phyloP scores from a whole-genome alignment of 495 filamentous ascomycete species.

The Xylaria sp. region DNA sequence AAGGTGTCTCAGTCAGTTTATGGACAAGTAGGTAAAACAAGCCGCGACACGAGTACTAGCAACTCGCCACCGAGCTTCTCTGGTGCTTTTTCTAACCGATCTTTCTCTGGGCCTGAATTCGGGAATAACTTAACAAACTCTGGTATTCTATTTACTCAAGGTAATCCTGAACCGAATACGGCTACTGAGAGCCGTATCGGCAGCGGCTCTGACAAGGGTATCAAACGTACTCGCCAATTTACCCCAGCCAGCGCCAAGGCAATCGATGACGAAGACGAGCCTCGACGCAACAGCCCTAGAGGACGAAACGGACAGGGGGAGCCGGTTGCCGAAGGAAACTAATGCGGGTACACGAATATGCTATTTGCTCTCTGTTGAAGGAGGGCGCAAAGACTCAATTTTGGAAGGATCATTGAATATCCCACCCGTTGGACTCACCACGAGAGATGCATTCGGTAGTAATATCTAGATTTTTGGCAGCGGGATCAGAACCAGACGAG shows the following conservation, averaged over 20 bases:
- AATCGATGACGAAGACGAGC: conserved; percentile 50
- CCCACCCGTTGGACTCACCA: conserved; percentile 24
- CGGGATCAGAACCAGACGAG: conserved; percentile 4
- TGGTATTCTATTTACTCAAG: conserved; percentile 30
- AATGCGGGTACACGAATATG: conserved; percentile 15
- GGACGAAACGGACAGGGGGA: conserved; percentile 31
- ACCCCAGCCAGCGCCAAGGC: conserved; percentile 52
- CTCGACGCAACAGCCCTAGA: conserved; percentile 43
- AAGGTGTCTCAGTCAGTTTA: conserved; percentile 48
- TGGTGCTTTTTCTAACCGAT: conserved; percentile 36
- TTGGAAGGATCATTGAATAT: conserved; percentile 34
- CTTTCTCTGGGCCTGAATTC: conserved; percentile 36
- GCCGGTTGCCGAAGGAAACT: conserved; percentile 30
- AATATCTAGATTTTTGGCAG: conserved; percentile 27
- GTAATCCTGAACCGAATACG: conserved; percentile 26
- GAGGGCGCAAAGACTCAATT: conserved; percentile 21
- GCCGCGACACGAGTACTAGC: conserved; percentile 27
- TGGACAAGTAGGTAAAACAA: conserved; percentile 34
- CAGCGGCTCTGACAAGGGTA: conserved; percentile 32
- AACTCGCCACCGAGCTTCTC: conserved; percentile 40
- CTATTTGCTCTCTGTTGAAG: neutral
- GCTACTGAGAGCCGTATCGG: conserved; percentile 25
- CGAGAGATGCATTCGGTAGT: conserved; percentile 10
- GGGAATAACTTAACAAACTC: conserved; percentile 38
- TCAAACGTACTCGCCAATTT: conserved; percentile 53